phyloP scores from a whole-genome alignment of 306 rosid genomes.

The Sophora flavescens region DNA sequence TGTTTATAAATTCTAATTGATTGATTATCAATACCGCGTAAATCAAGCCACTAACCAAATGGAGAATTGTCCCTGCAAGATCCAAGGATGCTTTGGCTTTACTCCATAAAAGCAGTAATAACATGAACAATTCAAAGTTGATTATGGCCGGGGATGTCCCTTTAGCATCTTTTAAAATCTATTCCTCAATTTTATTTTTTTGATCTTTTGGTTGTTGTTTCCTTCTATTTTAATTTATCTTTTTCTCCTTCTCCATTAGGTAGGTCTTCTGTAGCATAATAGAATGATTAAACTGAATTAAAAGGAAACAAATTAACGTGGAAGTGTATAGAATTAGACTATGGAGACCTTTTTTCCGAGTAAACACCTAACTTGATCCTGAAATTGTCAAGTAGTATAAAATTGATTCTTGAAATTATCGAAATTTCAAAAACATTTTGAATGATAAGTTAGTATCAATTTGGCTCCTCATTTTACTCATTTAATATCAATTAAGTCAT shows the following conservation, averaged over 20 bases:
- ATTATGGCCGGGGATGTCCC: background rate
- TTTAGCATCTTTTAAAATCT: background rate
- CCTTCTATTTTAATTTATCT: background rate
- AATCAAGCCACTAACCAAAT: conserved; percentile 16
- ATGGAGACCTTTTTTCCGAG: too few relatives aligned
- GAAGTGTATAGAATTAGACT: background rate
- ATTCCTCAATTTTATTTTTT: background rate
- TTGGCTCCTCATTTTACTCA: too few relatives aligned
- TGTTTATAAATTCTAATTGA: conserved; percentile 1
- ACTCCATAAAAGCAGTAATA: background rate
- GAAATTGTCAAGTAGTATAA: too few relatives aligned
- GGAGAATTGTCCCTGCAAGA: conserved; percentile 17
- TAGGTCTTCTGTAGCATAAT: conserved; percentile 9
- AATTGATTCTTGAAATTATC: too few relatives aligned
- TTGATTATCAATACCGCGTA: conserved; percentile 35
- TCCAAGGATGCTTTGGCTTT: background rate
- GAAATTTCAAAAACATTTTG: too few relatives aligned
- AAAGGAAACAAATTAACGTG: background rate
- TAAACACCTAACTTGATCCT: too few relatives aligned
- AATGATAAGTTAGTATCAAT: too few relatives aligned
- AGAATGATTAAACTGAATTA: conserved; percentile 4
- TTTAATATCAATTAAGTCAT: too few relatives aligned
- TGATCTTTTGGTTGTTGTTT: background rate
- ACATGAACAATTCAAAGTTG: background rate
- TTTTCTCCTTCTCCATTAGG: background rate